Conservation (phyloP, 2,329 filamentous ascomycete genomes). For the Fulvia fulva region DNA sequence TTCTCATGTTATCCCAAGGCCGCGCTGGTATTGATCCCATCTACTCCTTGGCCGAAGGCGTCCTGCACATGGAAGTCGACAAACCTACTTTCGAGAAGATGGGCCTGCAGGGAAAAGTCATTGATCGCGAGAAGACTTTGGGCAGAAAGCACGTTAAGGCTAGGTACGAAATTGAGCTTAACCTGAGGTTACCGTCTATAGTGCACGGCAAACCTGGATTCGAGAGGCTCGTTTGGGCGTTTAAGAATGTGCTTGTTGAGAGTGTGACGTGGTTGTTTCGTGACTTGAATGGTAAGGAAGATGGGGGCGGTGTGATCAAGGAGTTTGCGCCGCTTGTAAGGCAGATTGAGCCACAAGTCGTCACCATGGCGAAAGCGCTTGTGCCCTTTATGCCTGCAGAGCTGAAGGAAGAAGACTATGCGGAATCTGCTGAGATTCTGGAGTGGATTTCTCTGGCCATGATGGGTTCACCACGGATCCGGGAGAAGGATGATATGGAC, state of each 20-base stretch:
- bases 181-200: slow-evolving; percentile 73
- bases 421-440: slow-evolving; percentile 62
- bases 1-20: slow-evolving; percentile 54
- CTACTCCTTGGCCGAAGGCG: slow-evolving; percentile 68
- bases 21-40: slow-evolving; percentile 62
- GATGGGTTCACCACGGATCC: slow-evolving; percentile 62
- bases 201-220: slow-evolving; percentile 79
- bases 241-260: slow-evolving; percentile 67
- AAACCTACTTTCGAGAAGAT: slow-evolving; percentile 78
- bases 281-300: slow-evolving; percentile 56
- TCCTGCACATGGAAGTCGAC: slow-evolving; percentile 71
- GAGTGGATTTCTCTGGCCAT: slow-evolving; percentile 72
- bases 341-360: slow-evolving; percentile 25
- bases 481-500: slow-evolving; percentile 57
- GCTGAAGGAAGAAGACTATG: slow-evolving; percentile 48
- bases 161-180: slow-evolving; percentile 71
- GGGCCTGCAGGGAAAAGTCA: slow-evolving; percentile 70
- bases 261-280: slow-evolving; percentile 64
- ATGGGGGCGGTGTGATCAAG: slow-evolving; percentile 17
- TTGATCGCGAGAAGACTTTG: slow-evolving; percentile 39
- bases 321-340: slow-evolving; percentile 34
- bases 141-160: slow-evolving; percentile 63
- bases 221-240: slow-evolving; percentile 71
- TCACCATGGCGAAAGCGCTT: slow-evolving; percentile 23
- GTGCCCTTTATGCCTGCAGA: slow-evolving; percentile 24